Base-by-base conservation (phyloP, 2,329 filamentous ascomycete genomes). In the Aureobasidium pullulans region DNA sequence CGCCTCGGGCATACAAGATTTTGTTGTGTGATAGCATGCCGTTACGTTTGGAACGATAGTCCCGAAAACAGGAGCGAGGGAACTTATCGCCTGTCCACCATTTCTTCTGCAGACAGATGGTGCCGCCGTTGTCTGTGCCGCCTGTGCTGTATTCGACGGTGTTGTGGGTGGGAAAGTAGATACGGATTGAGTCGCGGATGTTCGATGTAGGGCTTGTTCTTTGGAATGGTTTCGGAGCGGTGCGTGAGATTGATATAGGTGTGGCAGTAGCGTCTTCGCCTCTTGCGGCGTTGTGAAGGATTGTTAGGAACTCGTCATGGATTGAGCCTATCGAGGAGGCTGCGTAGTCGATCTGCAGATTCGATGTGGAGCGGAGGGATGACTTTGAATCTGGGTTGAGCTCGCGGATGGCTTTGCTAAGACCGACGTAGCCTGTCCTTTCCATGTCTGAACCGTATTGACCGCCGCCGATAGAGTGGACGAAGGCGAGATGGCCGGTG, bases 21-120 rank as follows among this genome's bases (percentile, higher is more conserved):
- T 99, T 99, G 74, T 84, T 95, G 73, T 99, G 94, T 77, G 95
- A 89, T 63, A 99, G 76, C 23, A 96, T 70, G 0, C 90, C 89
- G 2, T 74, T 65, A 37, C 92, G 79, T 28, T 77, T 81, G 63
- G 88, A 95, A 63, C 85, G 77, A 69, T 87, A 91, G 70, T 97
- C 90, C 54, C 86, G 82, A 66, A 97, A 76, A 32, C 89, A 76
- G 42, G 82, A 73, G 43, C 78, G 81, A 4, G 93, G 93, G 66
- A 97, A 97, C 2, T 79, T 62, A 2, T 79, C 62, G 0, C 80
- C 75, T 43, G 85, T 77, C 80, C 87, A 97, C 84, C 86, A 91
- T 62, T 83, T 85, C 8, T 80, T 75, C 62, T 87, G 82, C 61
- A 94, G 81, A 67, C 88, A 96, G 61, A 97, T 91, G 0, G 92